Conservation (phyloP, 2,329 filamentous ascomycete genomes). For the Seiridium unicorne region DNA sequence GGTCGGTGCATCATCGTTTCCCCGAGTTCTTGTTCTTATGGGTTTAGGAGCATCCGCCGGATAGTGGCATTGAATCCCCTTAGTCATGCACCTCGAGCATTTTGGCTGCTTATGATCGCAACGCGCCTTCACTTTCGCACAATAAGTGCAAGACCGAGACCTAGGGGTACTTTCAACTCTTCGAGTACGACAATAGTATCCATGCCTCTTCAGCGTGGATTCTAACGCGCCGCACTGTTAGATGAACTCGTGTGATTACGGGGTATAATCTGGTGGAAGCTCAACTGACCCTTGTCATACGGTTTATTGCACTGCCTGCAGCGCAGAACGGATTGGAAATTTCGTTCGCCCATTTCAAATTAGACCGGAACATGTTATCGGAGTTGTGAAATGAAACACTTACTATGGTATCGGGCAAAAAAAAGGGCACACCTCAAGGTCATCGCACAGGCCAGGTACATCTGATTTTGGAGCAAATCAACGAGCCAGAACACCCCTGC, state of each 20-base stretch:
- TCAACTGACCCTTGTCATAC: slow-evolving; percentile 35
- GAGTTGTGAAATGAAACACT: background rate
- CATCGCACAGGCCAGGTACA: no score
- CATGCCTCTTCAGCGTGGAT: slow-evolving; percentile 40
- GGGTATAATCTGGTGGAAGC: background rate
- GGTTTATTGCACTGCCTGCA: slow-evolving; percentile 38
- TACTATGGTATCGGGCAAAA: no score
- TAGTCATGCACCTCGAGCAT: slow-evolving; percentile 36
- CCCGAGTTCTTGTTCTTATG: background rate
- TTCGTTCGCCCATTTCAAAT: background rate
- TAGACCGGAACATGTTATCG: background rate
- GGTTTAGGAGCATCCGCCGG: slow-evolving; percentile 16
- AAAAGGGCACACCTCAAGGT: no score
- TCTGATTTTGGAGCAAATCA: no score
- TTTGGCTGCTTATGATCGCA: slow-evolving; percentile 34
- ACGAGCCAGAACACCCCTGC: no score
- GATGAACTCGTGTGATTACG: background rate
- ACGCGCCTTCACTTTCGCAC: slow-evolving; percentile 33
- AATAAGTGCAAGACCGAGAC: slow-evolving; percentile 34
- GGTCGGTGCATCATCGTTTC: background rate
- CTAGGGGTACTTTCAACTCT: slow-evolving; percentile 20
- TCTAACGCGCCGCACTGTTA: slow-evolving; percentile 20
- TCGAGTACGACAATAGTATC: slow-evolving; percentile 42
- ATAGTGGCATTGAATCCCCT: slow-evolving; percentile 34
- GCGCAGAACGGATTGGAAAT: slow-evolving; percentile 23